Evolutionary conservation across 805 yeast genomes (phyloP), one percentile per base, ranked within the genome.

Genomic region (Kuraishia piskuri): DNA sequence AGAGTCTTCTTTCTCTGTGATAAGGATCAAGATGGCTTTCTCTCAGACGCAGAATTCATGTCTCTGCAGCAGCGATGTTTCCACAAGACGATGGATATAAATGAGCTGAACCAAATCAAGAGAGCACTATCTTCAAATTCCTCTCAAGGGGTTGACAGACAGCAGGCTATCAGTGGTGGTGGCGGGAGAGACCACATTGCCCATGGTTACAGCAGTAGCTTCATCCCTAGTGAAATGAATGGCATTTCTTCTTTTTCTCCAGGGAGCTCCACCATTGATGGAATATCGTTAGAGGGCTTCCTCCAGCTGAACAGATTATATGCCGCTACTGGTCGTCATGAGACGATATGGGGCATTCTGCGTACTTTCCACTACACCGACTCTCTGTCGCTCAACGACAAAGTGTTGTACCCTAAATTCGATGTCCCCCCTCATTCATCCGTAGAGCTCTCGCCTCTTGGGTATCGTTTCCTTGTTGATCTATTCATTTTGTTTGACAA

Each of bases 291-390:
- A 51, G 81, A 79, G 49, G 98, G 96, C 0, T 94, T 94, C 62
- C 68, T 94, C 2, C 70, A 82, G 0, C 71, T 94, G 52, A 90
- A 89, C 67, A 87, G 85, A 62, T 68, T 88, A 23, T 94, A 87
- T 65, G 96, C 95, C 1, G 96, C 90, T 59, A 80, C 81, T 40
- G 99, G 99, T 0, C 74, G 98, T 31, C 98, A 94, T 66, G 99
- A 94, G 65, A 94, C 98, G 0, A 86, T 90, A 0, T 94, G 99
- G 99, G 96, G 96, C 0, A 89, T 94, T 21, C 66, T 94, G 23
- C 68, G 99, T 52, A 79, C 90, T 0, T 94, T 88, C 66, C 88
- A 89, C 63, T 94, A 94, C 63, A 92, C 98, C 0, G 94, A 94
- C 63, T 90, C 97, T 0, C 72, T 94, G 4, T 89, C 97, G 0